Evolutionary conservation across 108 stramenopile genomes (phyloP), one percentile per base, ranked within the genome.

Genomic region (Fragilaria radians): DNA sequence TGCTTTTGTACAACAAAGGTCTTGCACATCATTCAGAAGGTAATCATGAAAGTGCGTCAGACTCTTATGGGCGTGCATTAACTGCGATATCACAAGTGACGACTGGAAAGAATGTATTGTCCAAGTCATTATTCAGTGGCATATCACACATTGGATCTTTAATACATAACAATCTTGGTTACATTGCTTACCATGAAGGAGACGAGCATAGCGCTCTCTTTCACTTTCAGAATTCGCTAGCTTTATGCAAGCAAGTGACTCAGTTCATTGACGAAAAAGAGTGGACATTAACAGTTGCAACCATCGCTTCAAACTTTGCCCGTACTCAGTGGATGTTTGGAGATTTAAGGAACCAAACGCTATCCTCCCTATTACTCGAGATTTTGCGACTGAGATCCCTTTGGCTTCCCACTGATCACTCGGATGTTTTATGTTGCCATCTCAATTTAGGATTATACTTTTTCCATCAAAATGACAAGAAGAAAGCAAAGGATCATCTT

Each of bases 111-210:
- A 56, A 11, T 54, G 24, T 34, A 29, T 47, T 27, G 19, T 52
- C 52, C 46, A n/a, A 30, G 19, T 25, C 18, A 30, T 52, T 48
- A 55, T 26, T 59, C 4, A 23, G 4, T 27, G 49, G 65, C 32
- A 48, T 23, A 18, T 25, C 68, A 63, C 42, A 57, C 19, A 19
- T 57, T n/a, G 68, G 64, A 7, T 70, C 68, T 68, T 60, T 69
- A 2, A 60, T 65, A 3, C 63, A 67, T 59, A 79, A 79, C 61
- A 79, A 79, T 52, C 28, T 79, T 55, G 78, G 78, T 26, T 67
- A 68, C 27, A 66, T 79, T 46, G 27, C 32, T 28, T 79, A 73
- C 72, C 36, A 21, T 45, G 57, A 70, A 18, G 60, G 57, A 17
- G 53, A 42, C 11, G 72, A 79, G 52, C 58, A 61, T 27, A 25